Evolutionary conservation across 352 stramenopile genomes (phyloP).

Genomic region (Peronospora destructor): DNA sequence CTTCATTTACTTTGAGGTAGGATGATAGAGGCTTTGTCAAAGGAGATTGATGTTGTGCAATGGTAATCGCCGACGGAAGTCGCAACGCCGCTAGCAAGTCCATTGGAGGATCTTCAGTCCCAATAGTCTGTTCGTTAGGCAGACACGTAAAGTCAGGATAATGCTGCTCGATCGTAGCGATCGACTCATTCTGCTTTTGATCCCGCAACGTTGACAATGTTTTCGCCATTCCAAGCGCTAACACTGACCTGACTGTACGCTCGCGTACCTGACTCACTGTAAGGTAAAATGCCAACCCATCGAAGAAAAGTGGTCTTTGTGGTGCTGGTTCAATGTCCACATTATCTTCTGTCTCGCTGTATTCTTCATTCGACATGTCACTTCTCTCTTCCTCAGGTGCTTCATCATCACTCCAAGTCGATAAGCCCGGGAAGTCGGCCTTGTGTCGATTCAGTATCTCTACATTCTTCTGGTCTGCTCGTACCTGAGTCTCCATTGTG

Average conservation of each 20-base stretch:
- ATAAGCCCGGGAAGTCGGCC: slow-evolving; percentile 2
- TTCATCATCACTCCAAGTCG: slow-evolving; percentile 23
- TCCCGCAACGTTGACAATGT: slow-evolving; percentile 26
- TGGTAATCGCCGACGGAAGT: slow-evolving; percentile 14
- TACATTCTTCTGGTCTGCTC: slow-evolving; percentile 29
- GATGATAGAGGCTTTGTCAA: slow-evolving; percentile 5
- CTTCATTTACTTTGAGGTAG: slow-evolving; percentile 8
- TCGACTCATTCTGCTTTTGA: slow-evolving; percentile 39
- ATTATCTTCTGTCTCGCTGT: slow-evolving; percentile 14
- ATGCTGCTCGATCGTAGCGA: slow-evolving; percentile 44
- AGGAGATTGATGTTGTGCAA: slow-evolving; percentile 13
- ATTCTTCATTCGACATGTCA: slow-evolving; percentile 19
- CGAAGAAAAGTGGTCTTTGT: slow-evolving; percentile 38
- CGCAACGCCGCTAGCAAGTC: slow-evolving; percentile 27
- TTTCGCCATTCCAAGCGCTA: slow-evolving; percentile 39
- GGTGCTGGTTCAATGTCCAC: slow-evolving; percentile 1
- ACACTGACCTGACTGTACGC: slow-evolving; percentile 26
- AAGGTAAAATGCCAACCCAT: slow-evolving; percentile 64
- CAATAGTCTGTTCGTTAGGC: slow-evolving; percentile 7
- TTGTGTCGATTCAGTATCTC: slow-evolving; percentile 14
- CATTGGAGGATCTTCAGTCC: slow-evolving; percentile 14
- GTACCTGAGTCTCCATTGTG: slow-evolving; percentile 16
- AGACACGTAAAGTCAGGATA: slow-evolving; percentile 70
- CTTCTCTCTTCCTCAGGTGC: slow-evolving; percentile 28
- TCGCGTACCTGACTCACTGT: slow-evolving; percentile 40